Conservation (phyloP, 2,329 filamentous ascomycete genomes). For the Neofusicoccum kwambonambiense region DNA sequence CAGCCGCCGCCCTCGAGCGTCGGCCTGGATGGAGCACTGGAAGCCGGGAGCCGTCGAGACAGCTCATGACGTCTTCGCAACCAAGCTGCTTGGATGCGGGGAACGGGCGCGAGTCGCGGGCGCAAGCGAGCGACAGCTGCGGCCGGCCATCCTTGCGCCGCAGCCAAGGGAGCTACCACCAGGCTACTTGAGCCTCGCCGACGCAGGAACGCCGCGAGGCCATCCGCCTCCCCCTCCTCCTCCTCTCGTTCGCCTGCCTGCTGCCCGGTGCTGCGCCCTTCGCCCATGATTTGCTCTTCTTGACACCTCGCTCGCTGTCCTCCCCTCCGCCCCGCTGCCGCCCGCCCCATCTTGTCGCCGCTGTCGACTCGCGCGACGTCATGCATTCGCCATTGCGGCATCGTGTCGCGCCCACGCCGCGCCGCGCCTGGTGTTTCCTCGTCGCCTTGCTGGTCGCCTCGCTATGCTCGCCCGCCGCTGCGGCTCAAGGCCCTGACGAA, state of each 20-base stretch:
- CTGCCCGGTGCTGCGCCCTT: neutral
- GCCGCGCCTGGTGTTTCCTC: neutral
- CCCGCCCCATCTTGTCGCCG: neutral
- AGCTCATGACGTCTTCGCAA: neutral
- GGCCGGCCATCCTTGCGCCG: constrained; percentile 1
- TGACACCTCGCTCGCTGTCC: neutral
- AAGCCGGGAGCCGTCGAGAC: neutral
- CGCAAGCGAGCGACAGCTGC: neutral
- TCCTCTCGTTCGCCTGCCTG: neutral
- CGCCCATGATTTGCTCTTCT: neutral
- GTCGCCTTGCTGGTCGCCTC: neutral
- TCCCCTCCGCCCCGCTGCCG: neutral
- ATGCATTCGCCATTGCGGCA: constrained; percentile 1
- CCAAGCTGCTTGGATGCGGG: neutral
- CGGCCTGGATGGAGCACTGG: neutral
- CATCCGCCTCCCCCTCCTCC: neutral
- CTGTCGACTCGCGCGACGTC: neutral
- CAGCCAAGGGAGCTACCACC: neutral
- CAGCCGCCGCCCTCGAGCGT: too few species aligned
- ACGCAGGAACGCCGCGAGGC: constrained; percentile 14
- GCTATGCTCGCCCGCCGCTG: neutral
- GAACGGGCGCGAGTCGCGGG: constrained; percentile 3
- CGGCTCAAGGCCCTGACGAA: neutral
- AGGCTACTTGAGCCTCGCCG: constrained; percentile 3
- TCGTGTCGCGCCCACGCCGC: neutral